A percentile compares a stretch with the other conserved stretches of the same genome.
Evolutionary conservation across 2,329 filamentous ascomycete species (phyloP).

Genomic region (Cladosporium sp.): DNA sequence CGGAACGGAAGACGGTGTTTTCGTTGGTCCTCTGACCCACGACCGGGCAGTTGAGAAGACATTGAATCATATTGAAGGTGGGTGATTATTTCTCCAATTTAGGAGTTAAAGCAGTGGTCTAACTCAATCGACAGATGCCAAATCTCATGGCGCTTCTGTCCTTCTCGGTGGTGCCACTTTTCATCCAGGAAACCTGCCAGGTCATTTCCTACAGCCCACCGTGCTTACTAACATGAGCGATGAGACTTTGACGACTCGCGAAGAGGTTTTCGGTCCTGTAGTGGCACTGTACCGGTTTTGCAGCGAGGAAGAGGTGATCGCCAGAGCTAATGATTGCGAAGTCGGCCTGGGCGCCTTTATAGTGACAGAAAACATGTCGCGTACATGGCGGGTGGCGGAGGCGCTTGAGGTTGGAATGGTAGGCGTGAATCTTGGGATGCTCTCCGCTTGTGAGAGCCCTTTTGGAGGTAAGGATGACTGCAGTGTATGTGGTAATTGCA

Average conservation of each 20-base stretch:
- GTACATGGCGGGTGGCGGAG: conserved; percentile 32
- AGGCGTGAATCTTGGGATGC: conserved; percentile 6
- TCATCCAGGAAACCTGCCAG: conserved; percentile 36
- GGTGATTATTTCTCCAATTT: not conserved
- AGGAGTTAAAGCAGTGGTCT: not conserved
- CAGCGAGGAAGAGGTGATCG: conserved; percentile 59
- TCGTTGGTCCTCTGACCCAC: conserved; percentile 12
- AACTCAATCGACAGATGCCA: conserved; percentile 43
- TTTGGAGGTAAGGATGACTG: conserved; percentile 18
- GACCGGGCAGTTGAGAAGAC: conserved; percentile 14
- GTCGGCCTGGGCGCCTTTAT: conserved; percentile 59
- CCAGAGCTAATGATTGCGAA: conserved; percentile 55
- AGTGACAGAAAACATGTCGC: conserved; percentile 30
- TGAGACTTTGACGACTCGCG: conserved; percentile 52
- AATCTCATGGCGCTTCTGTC: conserved; percentile 58
- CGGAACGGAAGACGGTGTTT: conserved; percentile 15
- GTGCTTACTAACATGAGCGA: conserved; percentile 56
- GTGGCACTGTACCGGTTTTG: conserved; percentile 61
- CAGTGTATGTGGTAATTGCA: no score
- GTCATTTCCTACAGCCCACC: conserved; percentile 68
- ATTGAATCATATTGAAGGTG: conserved; percentile 11
- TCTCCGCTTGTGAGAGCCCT: conserved; percentile 18
- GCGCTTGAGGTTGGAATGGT: conserved; percentile 74
- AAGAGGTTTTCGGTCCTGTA: conserved; percentile 64
- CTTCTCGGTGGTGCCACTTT: conserved; percentile 55